Evolutionary conservation across 495 filamentous ascomycete genomes (phyloP), one percentile per base, ranked within the genome.

Genomic region (Melanomma pulvis-pyrius): DNA sequence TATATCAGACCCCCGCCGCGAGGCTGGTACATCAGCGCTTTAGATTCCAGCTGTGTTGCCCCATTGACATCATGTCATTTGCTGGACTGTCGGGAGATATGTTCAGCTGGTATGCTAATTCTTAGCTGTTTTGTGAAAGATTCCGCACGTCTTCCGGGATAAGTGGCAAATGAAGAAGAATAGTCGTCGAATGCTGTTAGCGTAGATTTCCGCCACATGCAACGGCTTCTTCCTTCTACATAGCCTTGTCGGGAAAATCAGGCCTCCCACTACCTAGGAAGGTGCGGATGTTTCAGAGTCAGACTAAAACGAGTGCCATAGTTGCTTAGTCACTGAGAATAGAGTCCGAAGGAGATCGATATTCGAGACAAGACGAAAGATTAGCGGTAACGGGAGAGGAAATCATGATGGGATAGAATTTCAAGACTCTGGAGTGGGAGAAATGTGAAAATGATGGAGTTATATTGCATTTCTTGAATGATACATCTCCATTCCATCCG

Each of bases 181-280:
- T n/a, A 4, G 12, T 34, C 12, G 30, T n/a, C 17, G 15, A 17
- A 54, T 32, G 24, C 7, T 29, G 15, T 7, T 24, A 36, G 19
- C 32, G 30, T 11, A 12, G 25, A 41, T 25, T 13, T 44, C 34
- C 28, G 30, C 28, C 9, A 55, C 17, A 17, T 34, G 54, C 32
- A 57, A 57, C 36, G n/a, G 54, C 32, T 22, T 39, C 51, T 32
- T 44, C 9, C 44, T 21, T 9, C 39, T 44, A 41, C 51, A 67
- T 63, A 67, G 68, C 68, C 68, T 63, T 71, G 68, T 61, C 44
- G 32, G 34, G 24, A 19, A 52, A 55, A 22, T 66, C 36, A 71
- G 68, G 68, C 68, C 68, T 50, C 68, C 68, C 63, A 64, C 59
- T 61, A 15, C 39, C 9, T 44, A 6, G 2, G 8, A 11, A 67